These are phyloP conservation scores for Aspergillus novoparasiticus DNA, from an alignment of 2,329 filamentous ascomycete genomes.

Conservation along the genomic window DNA sequence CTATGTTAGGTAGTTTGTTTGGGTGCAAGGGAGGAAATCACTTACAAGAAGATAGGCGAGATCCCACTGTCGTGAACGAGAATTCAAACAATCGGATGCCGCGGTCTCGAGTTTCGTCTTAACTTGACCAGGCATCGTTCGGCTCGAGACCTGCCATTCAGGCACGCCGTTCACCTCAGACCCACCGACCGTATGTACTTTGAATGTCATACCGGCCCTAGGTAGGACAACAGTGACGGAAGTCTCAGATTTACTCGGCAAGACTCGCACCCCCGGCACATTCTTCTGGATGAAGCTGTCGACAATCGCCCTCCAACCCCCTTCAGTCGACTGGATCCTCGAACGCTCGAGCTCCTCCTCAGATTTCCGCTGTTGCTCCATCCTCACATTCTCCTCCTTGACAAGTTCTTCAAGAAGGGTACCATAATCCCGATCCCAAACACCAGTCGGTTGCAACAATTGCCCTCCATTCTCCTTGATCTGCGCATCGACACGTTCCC, in stretches of 20 bases:
- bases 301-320: constrained; percentile 37
- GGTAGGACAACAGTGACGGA: constrained; percentile 33
- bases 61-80: constrained; percentile 41
- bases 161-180: constrained; percentile 20
- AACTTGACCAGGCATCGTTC: constrained; percentile 25
- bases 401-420: constrained; percentile 35
- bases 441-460: constrained; percentile 38
- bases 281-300: constrained; percentile 32
- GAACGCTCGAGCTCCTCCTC: constrained; percentile 35
- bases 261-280: constrained; percentile 33
- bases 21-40: constrained; percentile 2
- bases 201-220: constrained; percentile 39
- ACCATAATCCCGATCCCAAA: constrained; percentile 47
- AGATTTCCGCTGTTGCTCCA: constrained; percentile 27
- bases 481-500: constrained; percentile 39
- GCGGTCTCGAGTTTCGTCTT: constrained; percentile 37
- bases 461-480: constrained; percentile 41
- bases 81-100: constrained; percentile 39
- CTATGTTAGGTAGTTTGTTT: constrained; percentile 4
- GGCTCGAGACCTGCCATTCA: constrained; percentile 40
- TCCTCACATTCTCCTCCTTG: constrained; percentile 29
- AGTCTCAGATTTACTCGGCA: constrained; percentile 25
- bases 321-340: constrained; percentile 30
- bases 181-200: constrained; percentile 29
- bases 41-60: constrained; percentile 43